Percentiles rank a stretch among this genome's conserved stretches.
These are phyloP conservation scores for Ziziphus jujuba DNA, from an alignment of 306 rosid species.

Conservation along the genomic window DNA sequence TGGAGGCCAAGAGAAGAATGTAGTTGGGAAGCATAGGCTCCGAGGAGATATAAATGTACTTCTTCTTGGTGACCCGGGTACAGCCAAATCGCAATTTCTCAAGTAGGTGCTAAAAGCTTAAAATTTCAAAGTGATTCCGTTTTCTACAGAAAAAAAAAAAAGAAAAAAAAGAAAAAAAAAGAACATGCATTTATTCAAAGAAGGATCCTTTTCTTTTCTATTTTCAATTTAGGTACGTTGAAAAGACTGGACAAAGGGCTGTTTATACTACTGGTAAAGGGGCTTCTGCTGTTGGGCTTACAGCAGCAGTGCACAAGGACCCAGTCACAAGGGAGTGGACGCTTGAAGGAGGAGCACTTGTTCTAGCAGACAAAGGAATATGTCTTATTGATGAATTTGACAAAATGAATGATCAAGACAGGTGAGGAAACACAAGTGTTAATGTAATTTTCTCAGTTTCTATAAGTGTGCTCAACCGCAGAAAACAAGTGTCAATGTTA, in stretches of 20 bases:
- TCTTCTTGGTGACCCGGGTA: conserved; percentile 96
- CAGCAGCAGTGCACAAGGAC: conserved; percentile 98
- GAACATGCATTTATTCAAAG: conserved; percentile 9
- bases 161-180: no score
- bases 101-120: conserved; percentile 55
- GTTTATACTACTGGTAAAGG: conserved; percentile 99
- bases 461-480: not conserved
- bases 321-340: conserved; percentile 99
- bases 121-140: conserved; percentile 7
- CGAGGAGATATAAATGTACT: conserved; percentile 97
- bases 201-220: not conserved
- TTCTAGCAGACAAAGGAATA: conserved; percentile 94
- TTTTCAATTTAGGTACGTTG: conserved; percentile 63
- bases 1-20: conserved; percentile 97
- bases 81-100: conserved; percentile 98
- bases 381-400: conserved; percentile 99
- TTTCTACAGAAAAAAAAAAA: not conserved
- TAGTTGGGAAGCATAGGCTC: conserved; percentile 80
- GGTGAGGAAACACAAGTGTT: conserved; percentile 43
- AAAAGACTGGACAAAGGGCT: conserved; percentile 97
- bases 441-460: conserved; percentile 3
- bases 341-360: conserved; percentile 99
- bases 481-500: not conserved
- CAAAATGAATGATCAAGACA: conserved; percentile 99
- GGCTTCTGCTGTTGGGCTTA: conserved; percentile 99